These are phyloP conservation scores for Chiua sp. DNA, from an alignment of 1,284 basidiomycete species.

Conservation along the genomic window DNA sequence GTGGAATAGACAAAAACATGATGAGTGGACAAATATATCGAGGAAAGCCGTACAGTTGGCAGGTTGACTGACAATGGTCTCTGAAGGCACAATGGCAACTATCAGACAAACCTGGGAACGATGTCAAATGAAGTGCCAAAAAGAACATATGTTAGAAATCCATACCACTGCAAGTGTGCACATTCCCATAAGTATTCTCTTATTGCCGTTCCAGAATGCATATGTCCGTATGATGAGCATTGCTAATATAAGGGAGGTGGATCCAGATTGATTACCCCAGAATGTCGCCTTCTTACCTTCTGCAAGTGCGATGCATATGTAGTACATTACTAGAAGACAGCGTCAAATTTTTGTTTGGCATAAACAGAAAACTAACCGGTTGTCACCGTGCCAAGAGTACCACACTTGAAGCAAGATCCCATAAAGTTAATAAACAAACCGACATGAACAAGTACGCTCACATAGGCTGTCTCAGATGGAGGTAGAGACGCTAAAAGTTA, in stretches of 20 bases:
- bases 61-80: constrained; percentile 11
- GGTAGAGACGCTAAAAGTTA: constrained; percentile 10
- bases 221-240: constrained; percentile 32
- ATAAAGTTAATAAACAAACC: constrained; percentile 2
- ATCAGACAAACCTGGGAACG: constrained; percentile 10
- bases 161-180: constrained; percentile 18
- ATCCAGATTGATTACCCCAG: neutral
- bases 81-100: constrained; percentile 14
- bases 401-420: constrained; percentile 16
- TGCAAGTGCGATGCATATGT: constrained; percentile 21
- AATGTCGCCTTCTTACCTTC: constrained; percentile 17
- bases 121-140: neutral
- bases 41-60: constrained; percentile 8
- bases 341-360: neutral
- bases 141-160: neutral
- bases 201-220: constrained; percentile 24
- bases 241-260: constrained; percentile 2
- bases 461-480: no score
- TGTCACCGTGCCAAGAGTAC: constrained; percentile 14
- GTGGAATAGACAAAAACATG: neutral
- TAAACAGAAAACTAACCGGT: constrained; percentile 5
- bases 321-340: constrained; percentile 18
- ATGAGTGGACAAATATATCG: neutral
- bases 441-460: no score
- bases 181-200: constrained; percentile 23